Evolutionary conservation across 805 yeast genomes (phyloP).

Genomic region (Candida quercuum): DNA sequence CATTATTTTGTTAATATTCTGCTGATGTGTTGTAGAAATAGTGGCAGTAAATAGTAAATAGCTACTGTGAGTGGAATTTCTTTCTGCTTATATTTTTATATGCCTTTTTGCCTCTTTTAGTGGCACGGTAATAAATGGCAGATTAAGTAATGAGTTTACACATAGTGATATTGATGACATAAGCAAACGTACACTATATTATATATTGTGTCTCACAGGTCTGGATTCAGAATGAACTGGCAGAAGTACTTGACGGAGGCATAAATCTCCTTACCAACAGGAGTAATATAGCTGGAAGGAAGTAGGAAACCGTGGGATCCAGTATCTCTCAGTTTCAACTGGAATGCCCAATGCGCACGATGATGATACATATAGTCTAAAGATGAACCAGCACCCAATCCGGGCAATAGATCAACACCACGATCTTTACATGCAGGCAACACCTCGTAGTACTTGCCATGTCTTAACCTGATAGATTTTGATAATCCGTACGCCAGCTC

Average conservation of each 20-base stretch:
- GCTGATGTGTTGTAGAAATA: no score
- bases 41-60: no score
- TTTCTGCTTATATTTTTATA: not conserved
- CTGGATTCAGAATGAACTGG: slow-evolving; percentile 39
- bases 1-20: not conserved
- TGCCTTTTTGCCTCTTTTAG: no score
- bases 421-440: slow-evolving; percentile 75
- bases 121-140: no score
- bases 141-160: no score
- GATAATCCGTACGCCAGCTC: slow-evolving; percentile 80
- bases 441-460: slow-evolving; percentile 65
- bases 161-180: no score
- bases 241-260: slow-evolving; percentile 66
- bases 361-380: slow-evolving; percentile 82
- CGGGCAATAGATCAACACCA: slow-evolving; percentile 68
- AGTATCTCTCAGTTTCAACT: slow-evolving; percentile 72
- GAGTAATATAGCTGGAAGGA: slow-evolving; percentile 62
- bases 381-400: slow-evolving; percentile 74
- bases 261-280: slow-evolving; percentile 74
- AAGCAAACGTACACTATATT: no score
- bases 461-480: slow-evolving; percentile 59
- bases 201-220: slow-evolving; percentile 16
- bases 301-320: slow-evolving; percentile 80
- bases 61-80: not conserved
- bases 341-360: slow-evolving; percentile 80